Evolutionary conservation across 2,329 filamentous ascomycete genomes (phyloP).

Genomic region (Xenoacremonium recifei): DNA sequence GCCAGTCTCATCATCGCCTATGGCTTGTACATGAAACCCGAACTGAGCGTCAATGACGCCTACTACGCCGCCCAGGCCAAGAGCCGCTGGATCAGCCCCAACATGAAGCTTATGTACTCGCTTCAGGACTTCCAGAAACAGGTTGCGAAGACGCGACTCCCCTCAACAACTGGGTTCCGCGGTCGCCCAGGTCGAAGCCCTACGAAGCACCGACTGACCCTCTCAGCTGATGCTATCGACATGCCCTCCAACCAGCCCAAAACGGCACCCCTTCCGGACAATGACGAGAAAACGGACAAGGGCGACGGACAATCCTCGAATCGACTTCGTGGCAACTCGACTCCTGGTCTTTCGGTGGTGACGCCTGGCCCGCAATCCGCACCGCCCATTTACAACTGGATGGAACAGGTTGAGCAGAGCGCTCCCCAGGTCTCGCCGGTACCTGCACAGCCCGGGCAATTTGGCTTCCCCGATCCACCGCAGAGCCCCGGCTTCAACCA

Average conservation of each 20-base stretch:
- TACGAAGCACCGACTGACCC: slow-evolving; percentile 58
- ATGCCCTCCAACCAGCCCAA: slow-evolving; percentile 53
- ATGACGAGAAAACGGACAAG: slow-evolving; percentile 44
- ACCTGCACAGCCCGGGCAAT: slow-evolving; percentile 9
- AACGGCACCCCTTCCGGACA: slow-evolving; percentile 59
- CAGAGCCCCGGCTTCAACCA: slow-evolving; percentile 37
- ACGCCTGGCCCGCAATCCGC: slow-evolving; percentile 66
- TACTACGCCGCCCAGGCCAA: slow-evolving; percentile 78
- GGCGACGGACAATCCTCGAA: slow-evolving; percentile 38
- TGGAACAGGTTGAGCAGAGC: slow-evolving; percentile 44
- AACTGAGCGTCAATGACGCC: slow-evolving; percentile 76
- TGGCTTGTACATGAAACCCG: slow-evolving; percentile 75
- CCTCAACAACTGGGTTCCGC: slow-evolving; percentile 46
- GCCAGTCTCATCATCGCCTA: slow-evolving; percentile 86
- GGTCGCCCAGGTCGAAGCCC: slow-evolving; percentile 52
- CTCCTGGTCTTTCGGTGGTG: slow-evolving; percentile 47
- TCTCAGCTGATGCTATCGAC: slow-evolving; percentile 59
- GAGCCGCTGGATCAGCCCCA: slow-evolving; percentile 85
- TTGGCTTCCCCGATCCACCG: slow-evolving; percentile 24
- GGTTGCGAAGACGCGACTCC: slow-evolving; percentile 48
- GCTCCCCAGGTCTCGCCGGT: slow-evolving; percentile 6
- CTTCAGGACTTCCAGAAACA: slow-evolving; percentile 77
- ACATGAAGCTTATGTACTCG: slow-evolving; percentile 91
- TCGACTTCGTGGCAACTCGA: slow-evolving; percentile 53
- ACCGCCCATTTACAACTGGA: slow-evolving; percentile 62